Percentiles rank a stretch among this genome's conserved stretches.
Evolutionary conservation across 495 filamentous ascomycete species (phyloP).

Genomic region (Xylaria bambusicola): DNA sequence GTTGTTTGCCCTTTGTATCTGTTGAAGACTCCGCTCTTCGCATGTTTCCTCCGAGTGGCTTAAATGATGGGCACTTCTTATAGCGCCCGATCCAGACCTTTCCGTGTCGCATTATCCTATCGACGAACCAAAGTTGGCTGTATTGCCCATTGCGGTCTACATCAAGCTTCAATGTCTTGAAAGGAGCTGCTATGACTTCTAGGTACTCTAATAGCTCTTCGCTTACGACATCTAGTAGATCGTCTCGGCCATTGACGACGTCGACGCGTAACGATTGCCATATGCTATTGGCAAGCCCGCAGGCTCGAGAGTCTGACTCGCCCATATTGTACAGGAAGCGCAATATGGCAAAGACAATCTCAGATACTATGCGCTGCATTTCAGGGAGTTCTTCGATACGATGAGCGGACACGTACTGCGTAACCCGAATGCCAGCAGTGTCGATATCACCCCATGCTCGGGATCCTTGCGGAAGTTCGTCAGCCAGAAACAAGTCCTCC

Average conservation of each 20-base stretch:
- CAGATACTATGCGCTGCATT: background rate
- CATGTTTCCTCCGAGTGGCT: no score
- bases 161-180: background rate
- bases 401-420: background rate
- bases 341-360: background rate
- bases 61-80: background rate
- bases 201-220: constrained; percentile 4
- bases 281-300: constrained; percentile 3
- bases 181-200: background rate
- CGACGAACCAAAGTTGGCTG: constrained; percentile 2
- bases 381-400: background rate
- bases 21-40: no score
- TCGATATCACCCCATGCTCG: background rate
- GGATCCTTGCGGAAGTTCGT: background rate
- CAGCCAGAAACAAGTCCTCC: background rate
- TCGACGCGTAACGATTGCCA: constrained; percentile 7
- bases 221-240: constrained; percentile 2
- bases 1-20: no score
- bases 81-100: constrained; percentile 6
- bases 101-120: constrained; percentile 8
- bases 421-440: background rate
- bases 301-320: background rate
- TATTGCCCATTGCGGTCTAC: background rate
- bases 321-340: background rate
- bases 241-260: background rate